Conservation (phyloP, 108 stramenopile genomes). For the Epithemia pelagica region DNA sequence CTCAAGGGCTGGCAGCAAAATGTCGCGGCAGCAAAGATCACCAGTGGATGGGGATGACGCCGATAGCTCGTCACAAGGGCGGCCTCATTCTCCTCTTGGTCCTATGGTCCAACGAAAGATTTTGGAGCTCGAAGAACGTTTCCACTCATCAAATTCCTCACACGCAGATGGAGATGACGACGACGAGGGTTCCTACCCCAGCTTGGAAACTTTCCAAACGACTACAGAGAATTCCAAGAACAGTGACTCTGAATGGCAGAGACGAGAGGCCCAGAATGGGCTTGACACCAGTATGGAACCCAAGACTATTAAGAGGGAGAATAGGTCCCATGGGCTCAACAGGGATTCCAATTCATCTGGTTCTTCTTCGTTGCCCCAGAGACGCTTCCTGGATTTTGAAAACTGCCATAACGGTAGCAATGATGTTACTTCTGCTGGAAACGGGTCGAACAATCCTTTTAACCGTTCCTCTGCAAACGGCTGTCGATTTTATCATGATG, state of each 20-base stretch:
- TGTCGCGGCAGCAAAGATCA: neutral
- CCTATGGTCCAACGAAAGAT: neutral
- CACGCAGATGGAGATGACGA: neutral
- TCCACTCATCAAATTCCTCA: neutral
- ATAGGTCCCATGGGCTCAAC: neutral
- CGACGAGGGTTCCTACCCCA: neutral
- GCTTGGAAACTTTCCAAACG: neutral
- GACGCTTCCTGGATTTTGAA: neutral
- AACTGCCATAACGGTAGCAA: neutral
- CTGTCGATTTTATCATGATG: neutral
- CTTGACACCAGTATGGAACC: too few species aligned
- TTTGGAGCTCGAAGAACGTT: neutral
- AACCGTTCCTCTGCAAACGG: neutral
- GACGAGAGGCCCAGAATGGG: neutral
- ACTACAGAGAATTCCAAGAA: neutral
- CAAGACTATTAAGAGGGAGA: neutral
- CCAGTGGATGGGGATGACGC: neutral
- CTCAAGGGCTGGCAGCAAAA: neutral
- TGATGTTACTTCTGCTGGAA: neutral
- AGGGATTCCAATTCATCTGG: neutral
- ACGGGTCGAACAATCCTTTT: too few species aligned
- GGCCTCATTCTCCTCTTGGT: neutral
- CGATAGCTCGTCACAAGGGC: neutral
- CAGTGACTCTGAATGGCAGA: neutral
- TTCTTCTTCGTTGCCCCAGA: neutral